These are phyloP conservation scores for Cladophialophora psammophila DNA, from an alignment of 2,329 filamentous ascomycete genomes.

Conservation along the genomic window DNA sequence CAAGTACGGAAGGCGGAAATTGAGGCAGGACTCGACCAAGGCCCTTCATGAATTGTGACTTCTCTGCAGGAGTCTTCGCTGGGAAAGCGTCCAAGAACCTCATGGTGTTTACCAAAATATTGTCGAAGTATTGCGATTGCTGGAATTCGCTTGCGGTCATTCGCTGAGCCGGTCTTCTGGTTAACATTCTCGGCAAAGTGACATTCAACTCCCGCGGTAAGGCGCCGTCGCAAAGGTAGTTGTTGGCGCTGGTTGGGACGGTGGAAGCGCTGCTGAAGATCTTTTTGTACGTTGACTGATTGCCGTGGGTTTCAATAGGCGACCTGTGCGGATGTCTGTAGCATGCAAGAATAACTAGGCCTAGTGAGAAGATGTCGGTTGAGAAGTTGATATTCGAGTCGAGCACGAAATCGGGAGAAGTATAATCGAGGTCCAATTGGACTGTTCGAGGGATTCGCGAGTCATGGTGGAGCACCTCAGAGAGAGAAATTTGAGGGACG, in stretches of 20 bases:
- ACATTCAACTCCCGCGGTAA: conserved; percentile 80
- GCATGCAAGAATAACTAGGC: conserved; percentile 83
- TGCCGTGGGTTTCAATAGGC: conserved; percentile 82
- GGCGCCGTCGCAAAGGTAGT: conserved; percentile 79
- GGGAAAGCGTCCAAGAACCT: conserved; percentile 91
- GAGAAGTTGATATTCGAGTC: conserved; percentile 85
- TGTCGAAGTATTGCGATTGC: conserved; percentile 95
- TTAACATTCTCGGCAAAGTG: conserved; percentile 85
- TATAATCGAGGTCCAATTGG: conserved; percentile 90
- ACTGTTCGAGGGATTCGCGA: conserved; percentile 80
- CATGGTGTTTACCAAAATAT: conserved; percentile 93
- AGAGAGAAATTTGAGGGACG: conserved; percentile 79
- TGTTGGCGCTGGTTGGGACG: conserved; percentile 80
- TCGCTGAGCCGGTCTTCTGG: conserved; percentile 83
- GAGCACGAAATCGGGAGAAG: conserved; percentile 91
- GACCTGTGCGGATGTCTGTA: conserved; percentile 95
- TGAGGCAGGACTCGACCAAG: conserved; percentile 85
- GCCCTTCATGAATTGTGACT: conserved; percentile 88
- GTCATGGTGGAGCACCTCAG: conserved; percentile 85
- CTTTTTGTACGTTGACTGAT: conserved; percentile 83
- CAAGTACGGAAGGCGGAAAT: conserved; percentile 91
- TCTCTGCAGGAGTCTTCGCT: conserved; percentile 89
- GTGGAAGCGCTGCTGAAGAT: conserved; percentile 79
- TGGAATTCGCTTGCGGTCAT: conserved; percentile 92
- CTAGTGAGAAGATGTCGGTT: conserved; percentile 93